Conservation (phyloP, 2,329 filamentous ascomycete genomes). For the Bertia moriformis region DNA sequence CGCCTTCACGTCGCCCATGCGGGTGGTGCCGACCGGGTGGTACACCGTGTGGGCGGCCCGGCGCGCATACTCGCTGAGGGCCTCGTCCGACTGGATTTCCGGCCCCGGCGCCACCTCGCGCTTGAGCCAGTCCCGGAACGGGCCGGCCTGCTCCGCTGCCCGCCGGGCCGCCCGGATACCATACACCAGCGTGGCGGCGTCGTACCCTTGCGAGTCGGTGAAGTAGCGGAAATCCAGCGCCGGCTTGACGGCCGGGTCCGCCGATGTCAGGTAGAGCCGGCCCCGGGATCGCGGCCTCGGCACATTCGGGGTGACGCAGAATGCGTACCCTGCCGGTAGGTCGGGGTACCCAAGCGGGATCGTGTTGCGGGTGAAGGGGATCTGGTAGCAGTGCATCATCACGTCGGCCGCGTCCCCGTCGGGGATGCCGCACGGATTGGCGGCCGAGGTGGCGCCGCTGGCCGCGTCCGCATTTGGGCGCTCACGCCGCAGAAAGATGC, state of each 20-base stretch:
- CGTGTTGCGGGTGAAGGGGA: constrained; percentile 81
- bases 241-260: constrained; percentile 64
- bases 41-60: constrained; percentile 78
- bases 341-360: constrained; percentile 57
- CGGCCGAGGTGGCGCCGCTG: background rate
- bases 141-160: constrained; percentile 58
- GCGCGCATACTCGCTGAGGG: constrained; percentile 67
- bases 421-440: background rate
- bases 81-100: constrained; percentile 60
- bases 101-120: constrained; percentile 68
- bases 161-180: constrained; percentile 64
- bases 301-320: constrained; percentile 90
- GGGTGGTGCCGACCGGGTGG: constrained; percentile 76
- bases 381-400: constrained; percentile 97
- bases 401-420: constrained; percentile 51
- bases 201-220: constrained; percentile 73
- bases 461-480: background rate
- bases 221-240: constrained; percentile 82
- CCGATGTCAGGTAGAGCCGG: constrained; percentile 61
- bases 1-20: constrained; percentile 64
- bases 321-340: constrained; percentile 45
- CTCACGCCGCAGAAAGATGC: background rate
- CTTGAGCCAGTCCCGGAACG: constrained; percentile 74
- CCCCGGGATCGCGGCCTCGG: constrained; percentile 68
- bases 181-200: constrained; percentile 66